Percentiles rank a stretch among this genome's conserved stretches.
phyloP scores from a whole-genome alignment of 2,329 filamentous ascomycete species.

The Blastomyces emzantsi region DNA sequence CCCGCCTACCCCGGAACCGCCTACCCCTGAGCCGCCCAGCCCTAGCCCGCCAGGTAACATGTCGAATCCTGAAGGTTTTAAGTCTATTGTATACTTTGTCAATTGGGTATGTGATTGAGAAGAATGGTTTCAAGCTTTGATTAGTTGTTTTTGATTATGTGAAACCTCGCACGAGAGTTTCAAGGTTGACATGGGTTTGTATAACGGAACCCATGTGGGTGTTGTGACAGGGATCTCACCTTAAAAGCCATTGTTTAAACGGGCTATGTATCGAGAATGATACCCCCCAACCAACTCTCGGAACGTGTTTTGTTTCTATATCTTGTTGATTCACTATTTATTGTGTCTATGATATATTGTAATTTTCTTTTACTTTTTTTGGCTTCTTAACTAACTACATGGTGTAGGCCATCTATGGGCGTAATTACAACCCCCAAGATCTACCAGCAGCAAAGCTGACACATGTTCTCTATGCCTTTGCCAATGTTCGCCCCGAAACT shows the following conservation, averaged over 20 bases:
- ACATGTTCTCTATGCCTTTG: slow-evolving; percentile 81
- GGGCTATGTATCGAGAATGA: not conserved
- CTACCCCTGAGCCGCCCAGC: not conserved
- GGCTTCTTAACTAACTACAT: not conserved
- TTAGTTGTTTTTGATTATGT: not conserved
- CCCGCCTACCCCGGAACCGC: not conserved
- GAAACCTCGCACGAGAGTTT: not conserved
- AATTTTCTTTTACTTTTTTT: not conserved
- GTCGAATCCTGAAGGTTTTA: slow-evolving; percentile 14
- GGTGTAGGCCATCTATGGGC: slow-evolving; percentile 65
- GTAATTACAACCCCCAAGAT: slow-evolving; percentile 72
- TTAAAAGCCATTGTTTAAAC: not conserved
- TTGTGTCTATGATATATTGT: not conserved
- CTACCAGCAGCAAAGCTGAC: slow-evolving; percentile 72
- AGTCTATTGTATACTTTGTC: slow-evolving; percentile 36
- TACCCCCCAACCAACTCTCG: not conserved
- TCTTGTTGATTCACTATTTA: not conserved
- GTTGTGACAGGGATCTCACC: not conserved
- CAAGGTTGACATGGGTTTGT: not conserved
- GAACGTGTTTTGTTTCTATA: not conserved
- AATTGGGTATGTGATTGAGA: slow-evolving; percentile 33
- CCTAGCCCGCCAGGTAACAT: not conserved
- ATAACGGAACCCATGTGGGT: not conserved
- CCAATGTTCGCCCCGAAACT: slow-evolving; percentile 66
- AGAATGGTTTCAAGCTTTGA: not conserved